Base-by-base conservation (phyloP, 179 eudicot genomes). In the Kewa caespitosa region DNA sequence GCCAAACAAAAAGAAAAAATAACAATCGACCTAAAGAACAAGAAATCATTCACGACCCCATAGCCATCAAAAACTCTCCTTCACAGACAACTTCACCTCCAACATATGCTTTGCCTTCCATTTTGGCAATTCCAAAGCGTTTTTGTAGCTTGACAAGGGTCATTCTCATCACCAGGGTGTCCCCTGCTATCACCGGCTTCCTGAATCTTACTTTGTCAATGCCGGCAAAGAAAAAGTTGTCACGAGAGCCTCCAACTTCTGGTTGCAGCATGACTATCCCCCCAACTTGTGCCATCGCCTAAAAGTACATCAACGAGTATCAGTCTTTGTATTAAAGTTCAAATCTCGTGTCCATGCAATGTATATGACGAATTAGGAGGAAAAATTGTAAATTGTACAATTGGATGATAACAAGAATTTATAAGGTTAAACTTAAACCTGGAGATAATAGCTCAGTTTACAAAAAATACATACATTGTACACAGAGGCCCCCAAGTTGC, bases 261-360 rank as follows among this genome's bases (percentile, higher is more conserved):
- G 97, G 96, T 82, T 90, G 97, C 80, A 92, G 88, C 98, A 94
- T 88, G 18, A 90, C 91, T 39, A 96, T 34, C 64, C 99, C 99
- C 39, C 98, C 98, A 41, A 96, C 99, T 79, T 96, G 99, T 31
- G 99, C 99, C 99, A 96, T 77, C 82, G 99, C 99, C 99, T 96
- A 87, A 43, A 74, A 32, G 30, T n/a, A n/a, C 30, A 70, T 38
- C 42, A 25, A 70, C 39, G 22, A 37, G 31, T 37, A 52, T 70
- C 12, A n/a, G 75, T 17, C 68, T 42, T 28, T 59, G 13, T 42
- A 23, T 69, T 30, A 68, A 8, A 6, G n/a, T 10, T 38, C 18
- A 57, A 33, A 10, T 15, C 17, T 15, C 27, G 18, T 39, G 38
- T 55, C 3, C 17, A 62, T 22, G 33, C 32, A 62, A 38, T 27